Evolutionary conservation across 805 yeast genomes (phyloP), one percentile per base, ranked within the genome.

Genomic region (Nakazawaea populi): DNA sequence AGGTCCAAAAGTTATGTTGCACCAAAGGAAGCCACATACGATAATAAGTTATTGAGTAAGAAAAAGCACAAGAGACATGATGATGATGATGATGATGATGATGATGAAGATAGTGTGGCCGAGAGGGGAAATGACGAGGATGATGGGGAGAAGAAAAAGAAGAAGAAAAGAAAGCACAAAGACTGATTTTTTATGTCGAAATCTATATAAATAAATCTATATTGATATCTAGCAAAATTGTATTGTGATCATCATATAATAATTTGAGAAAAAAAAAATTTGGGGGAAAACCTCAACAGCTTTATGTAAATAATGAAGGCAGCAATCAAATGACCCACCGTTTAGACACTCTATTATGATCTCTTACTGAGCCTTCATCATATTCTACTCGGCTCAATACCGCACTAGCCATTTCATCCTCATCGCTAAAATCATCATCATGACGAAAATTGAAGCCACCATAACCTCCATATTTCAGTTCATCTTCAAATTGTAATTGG

Each of bases 1-100:
- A 79, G 92, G 63, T 78, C 79, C 18, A 81, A 87, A 71, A 94
- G 85, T 56, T 92, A 80, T 61, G 80, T 80, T 52, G 96, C 97
- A 12, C 98, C 98, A 11, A 83, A 80, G 60, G 98, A 92, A 69
- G 69, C 64, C 9, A 52, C 55, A 28, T 63, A 70, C 55, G 70
- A 65, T 50, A 69, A 69, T 53, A 68, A 67, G 9, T 50, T 68
- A n/a, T 46, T 68, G 31, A 63, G 61, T 53, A 58, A 59, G 31
- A 58, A 61, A 44, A 60, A 64, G 8, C 61, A 61, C 43, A 60
- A 65, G 48, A 36, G 40, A 11, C 12, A 27, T 27, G 62, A 66
- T 34, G 62, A 65, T 49, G 63, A 63, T 54, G 62, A 63, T 35
- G 11, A 63, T 54, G 62, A 63, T 35, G 11, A 60, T 61, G 54